Percentiles rank a stretch among this genome's conserved stretches.
Evolutionary conservation across 805 yeast genomes (phyloP).

Genomic region (Kluyveromyces starmeri): DNA sequence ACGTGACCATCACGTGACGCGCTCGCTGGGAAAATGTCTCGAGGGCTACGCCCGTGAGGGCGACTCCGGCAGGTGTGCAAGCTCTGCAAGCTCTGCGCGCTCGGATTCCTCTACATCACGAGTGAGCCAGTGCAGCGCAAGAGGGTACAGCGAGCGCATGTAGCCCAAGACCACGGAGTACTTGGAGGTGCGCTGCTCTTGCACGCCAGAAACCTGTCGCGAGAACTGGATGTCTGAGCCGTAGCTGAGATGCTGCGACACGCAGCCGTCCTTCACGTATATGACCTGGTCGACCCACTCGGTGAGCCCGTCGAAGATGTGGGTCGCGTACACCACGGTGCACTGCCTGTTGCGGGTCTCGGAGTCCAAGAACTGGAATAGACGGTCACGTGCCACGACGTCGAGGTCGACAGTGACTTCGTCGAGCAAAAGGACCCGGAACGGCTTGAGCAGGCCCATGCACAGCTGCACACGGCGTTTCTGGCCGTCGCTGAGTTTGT

Average conservation of each 20-base stretch:
- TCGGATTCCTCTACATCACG: too few relatives aligned
- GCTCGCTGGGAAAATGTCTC: too few relatives aligned
- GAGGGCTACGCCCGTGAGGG: too few relatives aligned
- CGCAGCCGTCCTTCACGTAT: slow-evolving; percentile 66
- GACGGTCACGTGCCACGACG: slow-evolving; percentile 74
- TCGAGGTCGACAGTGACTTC: slow-evolving; percentile 97
- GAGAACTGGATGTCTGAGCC: slow-evolving; percentile 28
- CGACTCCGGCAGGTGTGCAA: too few relatives aligned
- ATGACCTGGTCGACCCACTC: slow-evolving; percentile 81
- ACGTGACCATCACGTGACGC: too few relatives aligned
- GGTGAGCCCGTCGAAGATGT: slow-evolving; percentile 90
- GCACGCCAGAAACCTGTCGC: slow-evolving; percentile 11
- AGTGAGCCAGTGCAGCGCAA: slow-evolving; percentile 60
- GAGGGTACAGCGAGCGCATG: slow-evolving; percentile 55
- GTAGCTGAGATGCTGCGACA: slow-evolving; percentile 31
- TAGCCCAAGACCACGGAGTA: slow-evolving; percentile 15
- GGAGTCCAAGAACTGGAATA: slow-evolving; percentile 57
- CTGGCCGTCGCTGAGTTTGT: slow-evolving; percentile 87
- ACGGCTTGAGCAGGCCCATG: slow-evolving; percentile 88
- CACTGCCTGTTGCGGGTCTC: slow-evolving; percentile 67
- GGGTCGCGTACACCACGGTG: slow-evolving; percentile 88
- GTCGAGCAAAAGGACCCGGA: slow-evolving; percentile 80
- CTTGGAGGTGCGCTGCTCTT: slow-evolving; percentile 6
- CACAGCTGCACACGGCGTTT: slow-evolving; percentile 87
- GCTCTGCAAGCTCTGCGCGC: too few relatives aligned